Evolutionary conservation across 2,329 filamentous ascomycete species (phyloP), one percentile per base, ranked within the genome.

Genomic region (Pseudogymnoascus sp.): DNA sequence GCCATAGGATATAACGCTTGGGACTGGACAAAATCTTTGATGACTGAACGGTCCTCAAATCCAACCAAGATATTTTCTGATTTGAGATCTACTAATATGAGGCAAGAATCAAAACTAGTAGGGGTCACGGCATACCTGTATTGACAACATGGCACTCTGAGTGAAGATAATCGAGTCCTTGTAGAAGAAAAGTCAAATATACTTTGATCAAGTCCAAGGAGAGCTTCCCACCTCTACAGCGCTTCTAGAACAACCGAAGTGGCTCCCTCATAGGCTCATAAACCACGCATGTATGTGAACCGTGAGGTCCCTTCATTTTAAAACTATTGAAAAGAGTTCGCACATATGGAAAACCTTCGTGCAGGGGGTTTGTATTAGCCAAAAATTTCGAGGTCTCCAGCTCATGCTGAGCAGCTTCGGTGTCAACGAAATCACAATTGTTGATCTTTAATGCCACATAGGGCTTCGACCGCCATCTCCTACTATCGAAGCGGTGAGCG

Each of bases 31-130:
- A 63, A 69, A 14, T 66, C 63, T 43, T 68, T 25, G 16, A 68
- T 37, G n/a, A 68, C 63, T 46, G 63, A 64, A 16, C 34, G 42
- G 25, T 65, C 5, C 62, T 69, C 67, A 42, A 69, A 66, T 40
- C 31, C 25, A 5, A 68, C 16, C 56, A 69, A 43, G 61, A 68
- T 66, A 25, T 68, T 68, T 59, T 68, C 64, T 40, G n/a, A 4
- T 64, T 67, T 67, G 14, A 68, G 63, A 61, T 66, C 67, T 67
- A 64, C 59, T n/a, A 36, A 12, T 18, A 37, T 31, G 14, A 37
- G 34, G 6, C 34, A 37, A 37, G 34, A 37, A 37, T 37, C 34
- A 37, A 37, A 37, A 37, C 34, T 12, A n/a, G 11, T 37, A 4
- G n/a, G 31, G n/a, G 5, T 11, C 36, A 3, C 25, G n/a, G 18